Base-by-base conservation (phyloP, 1,139 yeast species). In the Saccharomycopsis phalli region DNA sequence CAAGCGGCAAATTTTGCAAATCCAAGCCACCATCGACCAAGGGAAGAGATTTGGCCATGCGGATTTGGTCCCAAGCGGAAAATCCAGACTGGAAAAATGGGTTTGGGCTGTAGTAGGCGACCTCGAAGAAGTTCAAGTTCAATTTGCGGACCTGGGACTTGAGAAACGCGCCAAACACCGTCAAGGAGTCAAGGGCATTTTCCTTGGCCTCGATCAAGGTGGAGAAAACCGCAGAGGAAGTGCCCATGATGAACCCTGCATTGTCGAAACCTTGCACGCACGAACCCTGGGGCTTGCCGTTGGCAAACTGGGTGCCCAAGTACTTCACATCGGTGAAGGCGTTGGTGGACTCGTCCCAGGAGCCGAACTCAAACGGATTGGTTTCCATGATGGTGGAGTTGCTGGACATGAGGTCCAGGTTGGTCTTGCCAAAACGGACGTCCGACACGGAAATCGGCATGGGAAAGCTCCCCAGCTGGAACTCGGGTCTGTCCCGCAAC, bases 21-120 rank as follows among this genome's bases (percentile, higher is more conserved):
- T 78, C 86, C 55, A 75, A 81, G 34, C 88, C 87, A 27, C 88
- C 91, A 51, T 81, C 91, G 2, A 74, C 82, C 42, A n/a, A 50
- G 44, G 35, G 40, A 47, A 16, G 50, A 37, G 17, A 47, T 53
- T 27, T 37, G 38, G 1, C 40, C 16, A 2, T 42, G 16, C n/a
- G 47, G 47, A 16, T 41, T 42, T 1, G 53, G 17, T 26, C 13
- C 11, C 18, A 4, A 11, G 20, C 31, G 11, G 33, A 14, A 8
- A n/a, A 34, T 10, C 11, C 3, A 79, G 61, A 23, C 13, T 63
- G 64, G 46, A 59, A 68, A 57, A 82, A 87, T 3, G 95, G 95
- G 51, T 83, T 86, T 3, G 94, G 71, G 40, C 67, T 67, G n/a
- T 49, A 47, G 29, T 31, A 27, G 4, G 46, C 44, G 11, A 41